Conservation (phyloP, 2,329 filamentous ascomycete species). For the Microcyclospora tardicrescens region DNA sequence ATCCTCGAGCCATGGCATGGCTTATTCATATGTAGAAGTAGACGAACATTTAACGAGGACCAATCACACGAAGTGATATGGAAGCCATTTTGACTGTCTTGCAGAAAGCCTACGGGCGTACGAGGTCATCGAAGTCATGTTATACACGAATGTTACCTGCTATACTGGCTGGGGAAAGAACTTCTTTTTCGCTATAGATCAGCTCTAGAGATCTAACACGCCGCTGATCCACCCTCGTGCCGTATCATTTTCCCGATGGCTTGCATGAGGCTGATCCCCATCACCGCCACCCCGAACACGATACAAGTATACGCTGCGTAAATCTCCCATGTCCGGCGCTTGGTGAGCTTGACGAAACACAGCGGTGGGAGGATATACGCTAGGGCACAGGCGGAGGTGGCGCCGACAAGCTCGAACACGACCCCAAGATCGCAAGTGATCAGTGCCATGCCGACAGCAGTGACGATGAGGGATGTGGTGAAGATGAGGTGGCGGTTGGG, state of each 20-base stretch:
- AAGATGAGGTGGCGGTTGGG: conserved; percentile 76
- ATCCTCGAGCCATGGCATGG: no score
- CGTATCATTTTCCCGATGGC: conserved; percentile 52
- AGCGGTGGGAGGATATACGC: conserved; percentile 91
- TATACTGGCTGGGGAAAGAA: no score
- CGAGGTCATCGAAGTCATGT: no score
- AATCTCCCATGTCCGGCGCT: conserved; percentile 39
- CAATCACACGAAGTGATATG: no score
- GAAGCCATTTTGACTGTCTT: no score
- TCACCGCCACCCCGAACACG: conserved; percentile 64
- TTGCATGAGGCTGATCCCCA: conserved; percentile 67
- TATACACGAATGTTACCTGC: no score
- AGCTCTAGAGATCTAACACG: conserved; percentile 5
- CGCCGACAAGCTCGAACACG: conserved; percentile 91
- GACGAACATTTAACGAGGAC: no score
- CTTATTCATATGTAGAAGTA: no score
- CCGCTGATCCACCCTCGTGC: conserved; percentile 13
- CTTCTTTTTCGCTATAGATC: not conserved
- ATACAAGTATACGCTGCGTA: conserved; percentile 60
- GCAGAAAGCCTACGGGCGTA: no score
- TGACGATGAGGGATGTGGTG: conserved; percentile 66
- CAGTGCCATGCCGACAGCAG: conserved; percentile 64
- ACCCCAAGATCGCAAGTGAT: conserved; percentile 86
- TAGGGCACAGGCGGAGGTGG: conserved; percentile 84
- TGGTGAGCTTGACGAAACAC: conserved; percentile 89